phyloP scores from a whole-genome alignment of 139 green algal species.

The Closterium sp. region DNA sequence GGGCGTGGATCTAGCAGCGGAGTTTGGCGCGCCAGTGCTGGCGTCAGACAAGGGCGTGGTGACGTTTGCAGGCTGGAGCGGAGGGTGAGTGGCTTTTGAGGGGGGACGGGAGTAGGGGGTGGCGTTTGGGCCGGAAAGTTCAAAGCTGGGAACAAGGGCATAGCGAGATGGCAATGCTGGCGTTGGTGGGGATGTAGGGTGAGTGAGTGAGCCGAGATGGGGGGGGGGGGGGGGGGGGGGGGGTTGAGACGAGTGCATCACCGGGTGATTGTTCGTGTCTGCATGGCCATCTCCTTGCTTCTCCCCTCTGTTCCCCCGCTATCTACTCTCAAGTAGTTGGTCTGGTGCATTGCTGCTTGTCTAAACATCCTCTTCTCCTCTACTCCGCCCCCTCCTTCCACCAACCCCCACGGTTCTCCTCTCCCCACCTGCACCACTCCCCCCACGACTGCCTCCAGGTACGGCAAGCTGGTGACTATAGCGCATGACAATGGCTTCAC shows the following conservation, averaged over 20 bases:
- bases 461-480: conserved; percentile 3
- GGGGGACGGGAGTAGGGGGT: background rate
- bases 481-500: background rate
- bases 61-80: conserved; percentile 34
- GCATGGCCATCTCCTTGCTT: too few species aligned
- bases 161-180: too few species aligned
- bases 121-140: too few species aligned
- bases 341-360: too few species aligned
- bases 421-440: background rate
- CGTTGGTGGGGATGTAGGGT: too few species aligned
- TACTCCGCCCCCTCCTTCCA: too few species aligned
- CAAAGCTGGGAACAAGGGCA: too few species aligned
- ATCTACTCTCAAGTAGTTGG: too few species aligned
- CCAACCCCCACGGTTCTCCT: too few species aligned
- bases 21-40: conserved; percentile 22
- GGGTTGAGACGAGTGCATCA: background rate
- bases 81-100: conserved; percentile 2
- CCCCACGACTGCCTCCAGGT: conserved; percentile 2
- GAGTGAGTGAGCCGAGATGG: too few species aligned
- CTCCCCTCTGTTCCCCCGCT: background rate
- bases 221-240: background rate
- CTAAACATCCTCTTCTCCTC: too few species aligned
- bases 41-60: conserved; percentile 20
- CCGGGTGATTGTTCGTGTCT: too few species aligned
- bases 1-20: conserved; percentile 31